A percentile compares a stretch with the other conserved stretches of the same genome.
Conservation (phyloP, 192 early-diverging fungal genomes). For the Gigaspora rosea region DNA sequence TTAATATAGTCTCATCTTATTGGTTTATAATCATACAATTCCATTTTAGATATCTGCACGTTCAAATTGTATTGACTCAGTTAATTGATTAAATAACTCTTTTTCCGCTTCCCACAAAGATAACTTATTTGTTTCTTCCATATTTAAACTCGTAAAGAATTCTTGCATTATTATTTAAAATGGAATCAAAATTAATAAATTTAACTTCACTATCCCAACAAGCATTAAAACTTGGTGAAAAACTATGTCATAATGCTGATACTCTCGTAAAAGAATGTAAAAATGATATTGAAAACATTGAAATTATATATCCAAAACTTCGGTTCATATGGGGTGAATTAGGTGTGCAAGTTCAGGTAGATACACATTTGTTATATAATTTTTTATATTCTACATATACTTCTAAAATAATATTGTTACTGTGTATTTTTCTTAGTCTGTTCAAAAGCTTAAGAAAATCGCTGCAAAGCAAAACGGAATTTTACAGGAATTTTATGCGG, state of each 20-base stretch:
- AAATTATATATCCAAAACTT: slow-evolving; percentile 30
- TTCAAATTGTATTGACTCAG: too few species aligned
- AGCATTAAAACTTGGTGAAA: slow-evolving; percentile 26
- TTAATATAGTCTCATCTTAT: too few species aligned
- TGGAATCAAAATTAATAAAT: slow-evolving; percentile 31
- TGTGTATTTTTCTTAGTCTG: background rate
- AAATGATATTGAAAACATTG: slow-evolving; percentile 27
- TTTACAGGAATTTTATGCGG: slow-evolving; percentile 21
- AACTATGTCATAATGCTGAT: slow-evolving; percentile 28
- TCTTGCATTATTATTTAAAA: background rate
- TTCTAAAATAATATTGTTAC: background rate
- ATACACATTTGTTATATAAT: background rate
- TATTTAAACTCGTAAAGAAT: too few species aligned
- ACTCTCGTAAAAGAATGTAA: slow-evolving; percentile 21
- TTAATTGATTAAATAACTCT: too few species aligned
- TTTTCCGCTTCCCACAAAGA: too few species aligned
- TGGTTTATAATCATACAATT: too few species aligned
- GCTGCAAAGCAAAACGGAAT: slow-evolving; percentile 29
- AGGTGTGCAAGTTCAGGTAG: slow-evolving; percentile 22
- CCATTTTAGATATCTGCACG: too few species aligned
- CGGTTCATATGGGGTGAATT: slow-evolving; percentile 30
- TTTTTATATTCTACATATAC: background rate
- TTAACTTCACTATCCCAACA: slow-evolving; percentile 22
- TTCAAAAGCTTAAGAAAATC: slow-evolving; percentile 20
- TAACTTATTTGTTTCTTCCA: too few species aligned